Conservation (phyloP, 768 basidiomycete species). For the Coprinellus micaceus region DNA sequence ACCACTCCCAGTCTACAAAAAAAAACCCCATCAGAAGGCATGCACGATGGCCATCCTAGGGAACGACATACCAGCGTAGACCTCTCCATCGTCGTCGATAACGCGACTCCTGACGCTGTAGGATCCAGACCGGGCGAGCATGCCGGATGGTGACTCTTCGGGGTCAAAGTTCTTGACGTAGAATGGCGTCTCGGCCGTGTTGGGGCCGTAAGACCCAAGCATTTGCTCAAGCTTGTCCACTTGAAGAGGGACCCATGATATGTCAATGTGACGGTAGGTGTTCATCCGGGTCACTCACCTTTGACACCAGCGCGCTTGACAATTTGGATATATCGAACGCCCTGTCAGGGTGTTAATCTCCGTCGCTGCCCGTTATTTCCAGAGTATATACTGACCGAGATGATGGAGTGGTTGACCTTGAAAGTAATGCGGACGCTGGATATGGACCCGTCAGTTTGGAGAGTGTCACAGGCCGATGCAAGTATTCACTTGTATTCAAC, state of each 20-base stretch:
- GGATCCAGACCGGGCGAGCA: slow-evolving; percentile 76
- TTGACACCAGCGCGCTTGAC: slow-evolving; percentile 77
- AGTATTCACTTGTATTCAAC: slow-evolving; percentile 78
- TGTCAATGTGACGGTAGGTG: neutral
- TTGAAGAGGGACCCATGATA: slow-evolving; percentile 24
- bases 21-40: neutral
- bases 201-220: slow-evolving; percentile 90
- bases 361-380: neutral
- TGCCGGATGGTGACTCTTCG: slow-evolving; percentile 70
- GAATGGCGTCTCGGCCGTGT: slow-evolving; percentile 49
- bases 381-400: slow-evolving; percentile 50
- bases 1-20: slow-evolving; percentile 77
- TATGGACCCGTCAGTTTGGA: neutral
- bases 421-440: slow-evolving; percentile 74
- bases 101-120: slow-evolving; percentile 82
- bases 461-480: neutral
- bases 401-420: slow-evolving; percentile 87
- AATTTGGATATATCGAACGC: slow-evolving; percentile 83
- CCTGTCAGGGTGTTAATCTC: slow-evolving; percentile 35
- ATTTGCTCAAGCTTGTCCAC: slow-evolving; percentile 93
- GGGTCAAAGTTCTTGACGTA: slow-evolving; percentile 76
- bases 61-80: slow-evolving; percentile 65
- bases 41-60: neutral
- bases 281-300: slow-evolving; percentile 39
- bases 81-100: slow-evolving; percentile 78